These are phyloP conservation scores for Cordyceps cateniannulata DNA, from an alignment of 2,329 filamentous ascomycete species.

Conservation along the genomic window DNA sequence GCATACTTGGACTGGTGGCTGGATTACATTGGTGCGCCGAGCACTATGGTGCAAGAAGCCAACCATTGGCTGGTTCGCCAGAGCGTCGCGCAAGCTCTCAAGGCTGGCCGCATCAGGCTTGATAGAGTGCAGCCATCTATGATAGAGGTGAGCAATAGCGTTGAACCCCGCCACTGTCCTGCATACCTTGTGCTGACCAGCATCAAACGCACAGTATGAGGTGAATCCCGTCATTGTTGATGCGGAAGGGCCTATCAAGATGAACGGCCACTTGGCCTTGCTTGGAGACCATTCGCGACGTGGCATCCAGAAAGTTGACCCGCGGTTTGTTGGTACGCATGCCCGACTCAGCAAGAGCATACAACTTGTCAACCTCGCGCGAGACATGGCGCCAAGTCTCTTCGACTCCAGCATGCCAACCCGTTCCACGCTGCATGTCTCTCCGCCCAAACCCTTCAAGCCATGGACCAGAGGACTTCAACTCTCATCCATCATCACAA, in stretches of 20 bases:
- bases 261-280: slow-evolving; percentile 20
- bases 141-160: slow-evolving; percentile 21
- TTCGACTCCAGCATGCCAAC: not conserved
- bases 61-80: slow-evolving; percentile 26
- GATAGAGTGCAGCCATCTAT: slow-evolving; percentile 21
- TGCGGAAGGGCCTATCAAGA: slow-evolving; percentile 14
- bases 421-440: too few species aligned
- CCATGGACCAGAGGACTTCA: not conserved
- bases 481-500: not conserved
- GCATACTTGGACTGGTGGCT: too few species aligned
- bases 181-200: not conserved
- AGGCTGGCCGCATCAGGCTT: slow-evolving; percentile 19
- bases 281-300: slow-evolving; percentile 27
- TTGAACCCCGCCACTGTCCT: not conserved
- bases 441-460: not conserved
- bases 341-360: slow-evolving; percentile 10
- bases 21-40: slow-evolving; percentile 9
- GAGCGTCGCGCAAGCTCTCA: slow-evolving; percentile 20
- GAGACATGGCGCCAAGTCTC: slow-evolving; percentile 10
- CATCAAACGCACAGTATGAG: not conserved
- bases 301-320: slow-evolving; percentile 20
- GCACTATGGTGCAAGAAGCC: slow-evolving; percentile 1
- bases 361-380: slow-evolving; percentile 17
- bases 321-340: slow-evolving; percentile 24
- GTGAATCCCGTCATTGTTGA: slow-evolving; percentile 1